Evolutionary conservation across 345 rosid genomes (phyloP), one percentile per base, ranked within the genome.

Genomic region (Eucalyptus polyanthemos): DNA sequence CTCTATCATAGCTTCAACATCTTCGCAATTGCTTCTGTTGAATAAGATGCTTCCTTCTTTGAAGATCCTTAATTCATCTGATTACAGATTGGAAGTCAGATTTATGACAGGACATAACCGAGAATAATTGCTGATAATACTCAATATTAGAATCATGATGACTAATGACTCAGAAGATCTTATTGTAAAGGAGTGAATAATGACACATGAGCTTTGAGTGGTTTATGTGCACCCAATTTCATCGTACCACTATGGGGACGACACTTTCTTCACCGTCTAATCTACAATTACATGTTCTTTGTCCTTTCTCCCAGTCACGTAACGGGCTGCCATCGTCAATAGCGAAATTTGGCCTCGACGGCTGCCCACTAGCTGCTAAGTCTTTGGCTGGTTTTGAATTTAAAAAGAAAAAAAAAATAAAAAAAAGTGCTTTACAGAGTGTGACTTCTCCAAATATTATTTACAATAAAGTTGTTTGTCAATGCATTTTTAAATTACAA

Each of bases 31-130:
- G 65, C 51, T 89, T 27, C 47, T 47, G 47, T 54, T 24, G 17
- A 89, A 89, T 37, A 21, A 22, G 14, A 89, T 91, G 19, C 40
- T 90, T 76, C 89, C 91, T 54, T 92, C 92, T 89, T 89, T 25
- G 88, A 92, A 93, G 69, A 76, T 80, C 15, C 42, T 47, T n/a
- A 94, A 90, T 29, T 92, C 60, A 54, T 93, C 96, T 95, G 92
- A 17, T 14, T 16, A 29, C 2, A 72, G 40, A 72, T 5, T 72
- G 27, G 1, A 72, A 72, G 45, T 72, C 45, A 9, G 8, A 69
- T 69, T 34, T 17, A 34, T 37, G 44, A 69, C 44, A 2, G 1
- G 80, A 34, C 44, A 69, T 2, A 34, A 69, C 14, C 4, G 14
- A 34, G 44, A 69, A 34, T 34, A 69, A 69, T 34, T 34, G 24